Base-by-base conservation (phyloP, 169 alveolate species). In the Plasmodium fragile region DNA sequence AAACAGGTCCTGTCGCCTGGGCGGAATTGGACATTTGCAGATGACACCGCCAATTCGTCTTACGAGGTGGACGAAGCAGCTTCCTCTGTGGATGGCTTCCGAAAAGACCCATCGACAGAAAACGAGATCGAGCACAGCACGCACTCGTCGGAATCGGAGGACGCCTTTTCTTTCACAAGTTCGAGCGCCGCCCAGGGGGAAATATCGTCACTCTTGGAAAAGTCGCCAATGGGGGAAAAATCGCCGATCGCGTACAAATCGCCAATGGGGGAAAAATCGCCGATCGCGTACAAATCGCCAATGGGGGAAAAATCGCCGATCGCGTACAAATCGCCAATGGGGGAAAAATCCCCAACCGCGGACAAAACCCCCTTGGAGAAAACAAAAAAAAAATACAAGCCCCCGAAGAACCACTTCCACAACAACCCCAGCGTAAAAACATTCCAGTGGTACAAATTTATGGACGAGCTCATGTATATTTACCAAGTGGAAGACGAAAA, bases 391-490 rank as follows among this genome's bases (percentile, higher is more conserved):
- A 91, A 91, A 81, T 91, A 91, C 73, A 65, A 71, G 70, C 52
- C 73, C 73, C 39, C 34, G 39, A 81, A 70, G 82, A 65, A 71
- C 8, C 53, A 13, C 39, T 91, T 91, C 59, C 52, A 69, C 34
- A 34, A 80, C 45, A 91, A 81, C 34, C 94, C 94, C 39, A 28
- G 75, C 45, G 59, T 91, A 81, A 81, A 71, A 65, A 80, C 85
- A 18, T 91, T 91, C 65, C 80, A 80, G 18, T 91, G 94, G 94
- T 91, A 91, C 49, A 91, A 18, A 91, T 80, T 91, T 34, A 79
- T 91, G 70, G 84, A 91, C 41, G 84, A 81, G 36, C n/a, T 91
- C 18, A 71, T 80, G 30, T 18, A 80, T 10, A 81, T 91, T 13
- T 91, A 79, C 41, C 70, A 91, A 30, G 65, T 13, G 22, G 8